Evolutionary conservation across 2,329 filamentous ascomycete species (phyloP).

Genomic region (Pyricularia sp.): DNA sequence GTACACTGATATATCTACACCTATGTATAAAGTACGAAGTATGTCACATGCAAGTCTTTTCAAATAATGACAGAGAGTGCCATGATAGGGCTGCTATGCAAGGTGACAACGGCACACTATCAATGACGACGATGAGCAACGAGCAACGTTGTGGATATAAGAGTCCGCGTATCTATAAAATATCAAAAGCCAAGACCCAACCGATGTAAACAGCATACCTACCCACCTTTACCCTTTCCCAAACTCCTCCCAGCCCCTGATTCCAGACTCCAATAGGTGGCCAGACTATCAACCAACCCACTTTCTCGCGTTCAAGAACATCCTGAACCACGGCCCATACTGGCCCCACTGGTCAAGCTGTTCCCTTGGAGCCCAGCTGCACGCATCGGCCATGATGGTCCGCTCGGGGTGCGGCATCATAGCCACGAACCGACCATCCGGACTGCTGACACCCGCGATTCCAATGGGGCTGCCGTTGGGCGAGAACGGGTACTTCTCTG

Average conservation of each 20-base stretch:
- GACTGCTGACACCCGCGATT: slow-evolving; percentile 70
- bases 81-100: not conserved
- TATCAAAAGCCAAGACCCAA: not conserved
- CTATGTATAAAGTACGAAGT: no score
- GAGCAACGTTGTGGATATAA: not conserved
- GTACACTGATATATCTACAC: no score
- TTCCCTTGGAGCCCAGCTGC: slow-evolving; percentile 58
- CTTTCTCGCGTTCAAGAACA: slow-evolving; percentile 80
- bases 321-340: slow-evolving; percentile 73
- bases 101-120: not conserved
- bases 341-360: slow-evolving; percentile 63
- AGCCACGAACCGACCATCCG: slow-evolving; percentile 71
- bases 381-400: slow-evolving; percentile 72
- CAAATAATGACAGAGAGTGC: not conserved
- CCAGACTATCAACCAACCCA: slow-evolving; percentile 64
- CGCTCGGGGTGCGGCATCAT: slow-evolving; percentile 93
- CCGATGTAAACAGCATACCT: not conserved
- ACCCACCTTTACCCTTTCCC: not conserved
- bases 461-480: slow-evolving; percentile 75
- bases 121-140: not conserved
- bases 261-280: not conserved
- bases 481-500: slow-evolving; percentile 82
- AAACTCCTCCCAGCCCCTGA: not conserved
- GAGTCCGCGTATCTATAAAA: not conserved
- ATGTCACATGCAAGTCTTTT: not conserved